phyloP scores from a whole-genome alignment of 1,139 yeast genomes.

The Taiozyma sp. region DNA sequence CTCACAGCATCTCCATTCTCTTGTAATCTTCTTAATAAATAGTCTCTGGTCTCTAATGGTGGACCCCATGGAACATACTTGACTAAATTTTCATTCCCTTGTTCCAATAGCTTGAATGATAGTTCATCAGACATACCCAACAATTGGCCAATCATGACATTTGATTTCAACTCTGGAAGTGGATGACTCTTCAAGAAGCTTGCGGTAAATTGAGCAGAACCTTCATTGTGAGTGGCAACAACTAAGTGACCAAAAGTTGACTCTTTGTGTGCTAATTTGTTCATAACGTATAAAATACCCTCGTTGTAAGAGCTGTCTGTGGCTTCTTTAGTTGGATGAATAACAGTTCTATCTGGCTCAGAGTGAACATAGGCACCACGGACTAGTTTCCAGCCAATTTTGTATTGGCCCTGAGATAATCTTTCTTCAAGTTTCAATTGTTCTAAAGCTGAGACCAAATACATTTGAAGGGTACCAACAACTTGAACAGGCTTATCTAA shows the following conservation, averaged over 20 bases:
- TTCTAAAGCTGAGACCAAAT: constrained; percentile 65
- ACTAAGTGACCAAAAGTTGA: constrained; percentile 77
- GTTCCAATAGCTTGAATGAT: constrained; percentile 66
- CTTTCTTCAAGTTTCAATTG: constrained; percentile 60
- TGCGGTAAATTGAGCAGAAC: constrained; percentile 73
- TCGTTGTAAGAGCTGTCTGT: constrained; percentile 75
- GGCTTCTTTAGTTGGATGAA: constrained; percentile 70
- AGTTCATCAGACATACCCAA: constrained; percentile 95
- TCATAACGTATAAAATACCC: constrained; percentile 64
- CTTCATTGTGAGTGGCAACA: constrained; percentile 87
- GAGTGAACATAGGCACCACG: constrained; percentile 97
- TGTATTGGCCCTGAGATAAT: constrained; percentile 61
- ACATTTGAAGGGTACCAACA: constrained; percentile 93
- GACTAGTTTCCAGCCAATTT: constrained; percentile 87
- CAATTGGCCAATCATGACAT: constrained; percentile 85
- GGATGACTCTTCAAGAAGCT: constrained; percentile 35
- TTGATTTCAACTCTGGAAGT: constrained; percentile 41
- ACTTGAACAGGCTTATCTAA: constrained; percentile 55
- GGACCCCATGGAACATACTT: constrained; percentile 99
- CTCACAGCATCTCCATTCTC: constrained; percentile 97
- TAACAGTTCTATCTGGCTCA: constrained; percentile 69
- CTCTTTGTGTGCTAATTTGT: constrained; percentile 43
- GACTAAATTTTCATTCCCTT: constrained; percentile 68
- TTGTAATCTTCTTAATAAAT: constrained; percentile 84
- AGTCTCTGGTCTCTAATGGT: constrained; percentile 88